phyloP scores from a whole-genome alignment of 306 rosid genomes.

The Dalbergia oliveri region DNA sequence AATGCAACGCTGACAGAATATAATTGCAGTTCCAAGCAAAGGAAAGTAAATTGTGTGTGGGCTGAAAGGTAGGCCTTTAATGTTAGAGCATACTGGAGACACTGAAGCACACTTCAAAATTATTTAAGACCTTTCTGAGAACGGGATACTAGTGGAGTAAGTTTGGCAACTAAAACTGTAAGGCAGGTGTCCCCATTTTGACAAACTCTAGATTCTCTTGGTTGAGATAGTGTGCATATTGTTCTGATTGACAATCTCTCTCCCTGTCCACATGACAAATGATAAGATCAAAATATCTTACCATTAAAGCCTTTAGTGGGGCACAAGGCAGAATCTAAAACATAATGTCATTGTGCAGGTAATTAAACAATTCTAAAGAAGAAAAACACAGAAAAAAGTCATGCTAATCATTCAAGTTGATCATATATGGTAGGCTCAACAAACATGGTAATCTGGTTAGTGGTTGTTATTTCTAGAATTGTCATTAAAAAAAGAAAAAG shows the following conservation, averaged over 20 bases:
- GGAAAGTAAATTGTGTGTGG: conserved; percentile 30
- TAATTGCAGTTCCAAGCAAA: conserved; percentile 42
- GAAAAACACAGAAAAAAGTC: conserved; percentile 4
- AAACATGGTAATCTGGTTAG: conserved; percentile 20
- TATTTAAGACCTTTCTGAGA: conserved; percentile 47
- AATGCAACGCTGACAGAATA: conserved; percentile 30
- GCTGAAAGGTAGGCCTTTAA: conserved; percentile 46
- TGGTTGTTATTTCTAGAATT: neutral
- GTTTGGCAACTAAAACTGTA: conserved; percentile 56
- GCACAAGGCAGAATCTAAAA: conserved; percentile 56
- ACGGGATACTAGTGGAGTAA: conserved; percentile 54
- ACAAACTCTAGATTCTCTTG: conserved; percentile 59
- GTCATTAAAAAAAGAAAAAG: neutral
- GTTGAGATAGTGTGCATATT: conserved; percentile 43
- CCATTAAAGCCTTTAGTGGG: conserved; percentile 51
- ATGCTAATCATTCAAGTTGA: conserved; percentile 42
- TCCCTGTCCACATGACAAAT: conserved; percentile 55
- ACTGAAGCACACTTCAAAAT: conserved; percentile 46
- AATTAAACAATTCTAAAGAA: conserved; percentile 44
- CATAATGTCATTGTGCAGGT: conserved; percentile 46
- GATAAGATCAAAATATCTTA: conserved; percentile 51
- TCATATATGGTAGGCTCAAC: conserved; percentile 32
- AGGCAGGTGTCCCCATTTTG: conserved; percentile 60
- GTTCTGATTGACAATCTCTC: conserved; percentile 49
- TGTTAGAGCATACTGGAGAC: conserved; percentile 57